phyloP scores from a whole-genome alignment of 2,329 filamentous ascomycete species.

The Fulvia fulva region DNA sequence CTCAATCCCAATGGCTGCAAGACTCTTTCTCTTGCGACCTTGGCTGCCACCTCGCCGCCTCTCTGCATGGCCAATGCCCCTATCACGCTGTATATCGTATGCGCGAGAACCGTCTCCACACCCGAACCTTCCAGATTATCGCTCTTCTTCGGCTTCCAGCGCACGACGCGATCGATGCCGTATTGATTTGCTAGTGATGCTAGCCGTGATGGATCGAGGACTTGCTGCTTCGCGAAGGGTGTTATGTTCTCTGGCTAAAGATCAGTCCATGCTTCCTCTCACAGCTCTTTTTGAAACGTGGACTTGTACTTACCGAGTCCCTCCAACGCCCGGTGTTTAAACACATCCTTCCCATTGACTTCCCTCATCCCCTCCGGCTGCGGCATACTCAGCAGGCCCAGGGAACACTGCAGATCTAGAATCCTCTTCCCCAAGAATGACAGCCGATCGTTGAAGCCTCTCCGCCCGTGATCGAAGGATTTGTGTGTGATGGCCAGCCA shows the following conservation, averaged over 20 bases:
- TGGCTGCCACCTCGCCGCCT: conserved; percentile 72
- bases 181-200: conserved; percentile 64
- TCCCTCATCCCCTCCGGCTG: conserved; percentile 8
- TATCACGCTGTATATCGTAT: conserved; percentile 78
- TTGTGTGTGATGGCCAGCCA: conserved; percentile 98
- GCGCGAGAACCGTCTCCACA: conserved; percentile 67
- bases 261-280: not conserved
- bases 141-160: conserved; percentile 82
- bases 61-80: conserved; percentile 87
- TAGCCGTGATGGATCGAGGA: conserved; percentile 64
- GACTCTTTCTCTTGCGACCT: conserved; percentile 72
- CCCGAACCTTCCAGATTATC: conserved; percentile 70
- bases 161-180: conserved; percentile 68
- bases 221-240: conserved; percentile 53
- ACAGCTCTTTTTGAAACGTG: not conserved
- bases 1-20: conserved; percentile 56
- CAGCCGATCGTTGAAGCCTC: conserved; percentile 90
- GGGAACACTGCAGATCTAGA: conserved; percentile 60
- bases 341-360: conserved; percentile 37
- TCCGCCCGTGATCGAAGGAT: conserved; percentile 91
- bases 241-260: conserved; percentile 59
- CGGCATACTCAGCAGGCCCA: conserved; percentile 55
- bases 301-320: conserved; percentile 45
- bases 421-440: conserved; percentile 74
- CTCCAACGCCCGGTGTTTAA: conserved; percentile 65